Base-by-base conservation (phyloP, 352 stramenopile species). In the Pythium folliculosum region DNA sequence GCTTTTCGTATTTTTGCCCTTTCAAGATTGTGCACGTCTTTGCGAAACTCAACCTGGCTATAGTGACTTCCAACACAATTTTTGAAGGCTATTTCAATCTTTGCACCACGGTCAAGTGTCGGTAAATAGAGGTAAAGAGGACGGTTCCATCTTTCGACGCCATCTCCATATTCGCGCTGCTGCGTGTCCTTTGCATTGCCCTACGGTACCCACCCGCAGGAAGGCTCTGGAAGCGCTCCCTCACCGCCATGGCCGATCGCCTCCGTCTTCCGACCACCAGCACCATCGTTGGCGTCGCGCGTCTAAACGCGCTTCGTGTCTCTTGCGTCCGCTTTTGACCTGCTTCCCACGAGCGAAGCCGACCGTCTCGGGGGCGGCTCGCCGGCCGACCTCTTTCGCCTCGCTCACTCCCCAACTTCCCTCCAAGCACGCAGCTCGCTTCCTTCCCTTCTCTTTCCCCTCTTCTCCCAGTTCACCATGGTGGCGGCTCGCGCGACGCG, bases 11-110 rank as follows among this genome's bases (percentile, higher is more conserved):
- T 71, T 50, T 57, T 57, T 71, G 56, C 48, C 56, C 35, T 64
- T 65, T 70, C 48, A 65, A 69, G 63, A 65, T 64, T 64, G 53
- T 70, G 47, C 64, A 65, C 45, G 35, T 71, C 64, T 71, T 71
- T 71, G 64, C 50, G 5, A 64, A 64, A 64, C 60, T 63, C 55
- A 69, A 62, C 62, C 63, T 64, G 22, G 10, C 1, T 60, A 48
- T 60, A 69, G 12, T 9, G 49, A 58, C 59, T 21, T 56, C 19
- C 3, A 32, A n/a, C n/a, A n/a, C n/a, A n/a, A n/a, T n/a, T n/a
- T n/a, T n/a, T 10, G 22, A 21, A 14, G 3, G 3, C 16, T 59
- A 35, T 5, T 47, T 8, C 17, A 13, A 30, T 12, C 27, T 22
- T 19, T 22, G 2, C 17, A 50, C 30, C 35, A 40, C 35, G 6